A percentile compares a stretch with the other conserved stretches of the same genome.
These are phyloP conservation scores for Myriosclerotinia scirpicola DNA, from an alignment of 2,329 filamentous ascomycete genomes.

Conservation along the genomic window DNA sequence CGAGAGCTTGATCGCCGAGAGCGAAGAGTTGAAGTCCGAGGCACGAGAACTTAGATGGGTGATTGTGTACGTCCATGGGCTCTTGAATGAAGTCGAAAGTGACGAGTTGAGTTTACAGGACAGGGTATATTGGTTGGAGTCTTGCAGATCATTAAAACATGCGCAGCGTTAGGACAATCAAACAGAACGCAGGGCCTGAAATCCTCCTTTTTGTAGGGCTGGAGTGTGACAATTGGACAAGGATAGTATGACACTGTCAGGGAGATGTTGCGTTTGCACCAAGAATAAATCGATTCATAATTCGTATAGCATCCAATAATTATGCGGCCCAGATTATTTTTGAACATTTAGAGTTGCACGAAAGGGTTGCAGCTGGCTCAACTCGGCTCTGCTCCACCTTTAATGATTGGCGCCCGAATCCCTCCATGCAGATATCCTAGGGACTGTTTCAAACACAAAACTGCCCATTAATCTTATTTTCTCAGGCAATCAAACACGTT, in stretches of 20 bases:
- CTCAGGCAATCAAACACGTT: too few relatives aligned
- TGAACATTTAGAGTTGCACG: background rate
- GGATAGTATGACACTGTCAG: too few relatives aligned
- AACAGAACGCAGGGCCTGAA: background rate
- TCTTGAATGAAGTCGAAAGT: background rate
- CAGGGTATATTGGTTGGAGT: fast-evolving
- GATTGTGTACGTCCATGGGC: background rate
- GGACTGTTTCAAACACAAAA: background rate
- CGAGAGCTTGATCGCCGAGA: background rate
- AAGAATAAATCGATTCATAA: background rate
- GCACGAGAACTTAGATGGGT: background rate
- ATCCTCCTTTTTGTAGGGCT: too few relatives aligned
- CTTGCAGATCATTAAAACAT: background rate
- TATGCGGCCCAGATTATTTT: background rate
- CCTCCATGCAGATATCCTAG: background rate
- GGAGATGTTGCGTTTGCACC: background rate
- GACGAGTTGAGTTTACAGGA: too few relatives aligned
- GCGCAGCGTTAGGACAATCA: background rate
- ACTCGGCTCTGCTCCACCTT: background rate
- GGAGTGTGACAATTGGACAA: background rate
- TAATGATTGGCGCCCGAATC: background rate
- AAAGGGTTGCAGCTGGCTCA: slow-evolving; percentile 2
- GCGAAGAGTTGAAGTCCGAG: background rate
- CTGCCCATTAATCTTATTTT: background rate
- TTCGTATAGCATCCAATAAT: background rate